phyloP scores from a whole-genome alignment of 2,329 filamentous ascomycete genomes.

The Pseudonectria foliicola region DNA sequence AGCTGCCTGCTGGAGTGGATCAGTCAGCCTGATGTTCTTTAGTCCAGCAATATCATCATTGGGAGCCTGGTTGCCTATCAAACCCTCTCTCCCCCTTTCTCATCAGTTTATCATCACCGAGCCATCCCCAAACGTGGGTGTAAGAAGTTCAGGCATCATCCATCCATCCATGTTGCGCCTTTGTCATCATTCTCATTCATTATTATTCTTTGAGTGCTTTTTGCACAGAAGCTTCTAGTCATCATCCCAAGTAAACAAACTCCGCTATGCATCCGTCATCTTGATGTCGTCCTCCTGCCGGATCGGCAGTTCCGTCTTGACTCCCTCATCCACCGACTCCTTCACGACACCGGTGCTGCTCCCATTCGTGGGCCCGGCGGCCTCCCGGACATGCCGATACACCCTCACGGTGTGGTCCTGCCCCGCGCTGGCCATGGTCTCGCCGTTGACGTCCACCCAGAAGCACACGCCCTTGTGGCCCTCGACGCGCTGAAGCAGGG shows the following conservation, averaged over 20 bases:
- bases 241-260: constrained; percentile 5
- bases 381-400: constrained; percentile 30
- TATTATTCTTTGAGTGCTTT: no score
- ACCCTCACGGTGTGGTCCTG: constrained; percentile 48
- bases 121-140: no score
- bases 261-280: constrained; percentile 23
- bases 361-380: constrained; percentile 1
- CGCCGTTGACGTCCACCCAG: constrained; percentile 55
- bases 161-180: no score
- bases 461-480: constrained; percentile 53
- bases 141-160: no score
- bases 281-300: constrained; percentile 34
- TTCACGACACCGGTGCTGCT: constrained; percentile 12
- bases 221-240: constrained; percentile 1
- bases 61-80: constrained; percentile 33
- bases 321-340: constrained; percentile 44
- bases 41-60: constrained; percentile 20
- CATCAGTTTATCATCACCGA: no score
- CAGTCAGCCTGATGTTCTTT: neutral
- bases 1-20: no score
- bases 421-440: constrained; percentile 50
- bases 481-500: constrained; percentile 61
- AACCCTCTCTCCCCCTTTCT: neutral
- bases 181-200: no score
- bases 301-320: constrained; percentile 45